Evolutionary conservation across 2,329 filamentous ascomycete species (phyloP).

Genomic region (Phyllosticta citriasiana): DNA sequence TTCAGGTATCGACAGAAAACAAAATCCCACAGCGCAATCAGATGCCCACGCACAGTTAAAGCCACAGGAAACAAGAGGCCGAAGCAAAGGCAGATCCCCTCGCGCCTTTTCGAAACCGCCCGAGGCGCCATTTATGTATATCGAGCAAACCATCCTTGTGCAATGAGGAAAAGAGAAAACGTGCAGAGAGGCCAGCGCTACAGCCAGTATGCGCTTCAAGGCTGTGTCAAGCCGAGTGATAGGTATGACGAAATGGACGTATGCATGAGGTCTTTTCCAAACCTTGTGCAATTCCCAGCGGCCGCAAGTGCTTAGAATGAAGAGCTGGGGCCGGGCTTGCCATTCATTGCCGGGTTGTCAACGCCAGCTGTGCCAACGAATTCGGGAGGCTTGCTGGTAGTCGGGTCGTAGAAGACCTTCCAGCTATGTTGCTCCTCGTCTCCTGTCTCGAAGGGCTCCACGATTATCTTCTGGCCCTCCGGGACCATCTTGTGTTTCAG

Average conservation of each 20-base stretch:
- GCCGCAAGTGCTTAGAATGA: too few relatives aligned
- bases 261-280: too few relatives aligned
- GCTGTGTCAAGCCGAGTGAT: not conserved
- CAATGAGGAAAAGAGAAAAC: not conserved
- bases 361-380: not conserved
- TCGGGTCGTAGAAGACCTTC: not conserved
- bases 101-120: not conserved
- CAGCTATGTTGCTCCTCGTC: constrained; percentile 18
- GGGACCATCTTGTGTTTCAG: constrained; percentile 76
- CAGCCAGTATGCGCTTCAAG: not conserved
- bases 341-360: not conserved
- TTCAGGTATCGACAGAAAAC: not conserved
- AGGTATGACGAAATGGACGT: too few relatives aligned
- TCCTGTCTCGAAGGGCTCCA: constrained; percentile 27
- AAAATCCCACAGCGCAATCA: not conserved
- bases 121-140: not conserved
- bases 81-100: not conserved
- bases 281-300: too few relatives aligned
- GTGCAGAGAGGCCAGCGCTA: not conserved
- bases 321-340: not conserved
- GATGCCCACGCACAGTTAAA: not conserved
- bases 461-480: constrained; percentile 50
- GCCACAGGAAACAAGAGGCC: too few relatives aligned
- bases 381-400: not conserved
- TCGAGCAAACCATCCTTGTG: not conserved